Base-by-base conservation (phyloP, 2,329 filamentous ascomycete genomes). In the Ophiostoma australiae region DNA sequence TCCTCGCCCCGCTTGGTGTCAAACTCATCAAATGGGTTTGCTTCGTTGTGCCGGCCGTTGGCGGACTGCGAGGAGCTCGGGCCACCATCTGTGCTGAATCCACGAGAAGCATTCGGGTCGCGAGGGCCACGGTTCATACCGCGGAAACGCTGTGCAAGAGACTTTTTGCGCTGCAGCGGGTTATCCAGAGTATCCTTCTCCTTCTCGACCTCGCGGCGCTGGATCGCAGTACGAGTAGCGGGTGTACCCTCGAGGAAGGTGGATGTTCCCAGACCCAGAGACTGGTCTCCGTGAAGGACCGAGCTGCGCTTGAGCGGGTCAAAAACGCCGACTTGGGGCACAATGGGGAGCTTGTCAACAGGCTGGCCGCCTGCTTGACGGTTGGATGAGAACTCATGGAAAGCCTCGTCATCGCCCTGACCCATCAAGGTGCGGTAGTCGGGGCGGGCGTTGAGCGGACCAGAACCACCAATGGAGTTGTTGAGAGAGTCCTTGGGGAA, bases 221-320 rank as follows among this genome's bases (percentile, higher is more conserved):
- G 87, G 70, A 97, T 92, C 23, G 91, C 92, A 8, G 89, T 87
- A 75, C 89, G 89, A 37, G 94, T 91, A 37, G 94, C 95, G 17
- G 95, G 94, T 1, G 95, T 91, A 48, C 95, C 95, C 76, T 99
- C 95, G 31, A 99, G 82, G 84, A 98, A 98, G 1, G 95, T 99
- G 44, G 93, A 97, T 1, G 94, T 97, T 70, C 95, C 95, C 8
- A 99, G 82, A 11, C 95, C 95, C 73, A 92, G 83, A 3, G 88
- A 90, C 80, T 96, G 90, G 70, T 94, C 89, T 23, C 94, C 94
- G 75, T 98, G 93, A 17, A 98, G 86, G 67, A 90, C 86, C 71
- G 92, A 89, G 67, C 88, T 85, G 71, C 88, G 87, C 37, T 85
- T 81, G 37, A 85, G 85, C 0, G 93, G 87, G 77, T 95, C 91